Conservation (phyloP, 2,329 filamentous ascomycete species). For the Aspergillus aculeatus region DNA sequence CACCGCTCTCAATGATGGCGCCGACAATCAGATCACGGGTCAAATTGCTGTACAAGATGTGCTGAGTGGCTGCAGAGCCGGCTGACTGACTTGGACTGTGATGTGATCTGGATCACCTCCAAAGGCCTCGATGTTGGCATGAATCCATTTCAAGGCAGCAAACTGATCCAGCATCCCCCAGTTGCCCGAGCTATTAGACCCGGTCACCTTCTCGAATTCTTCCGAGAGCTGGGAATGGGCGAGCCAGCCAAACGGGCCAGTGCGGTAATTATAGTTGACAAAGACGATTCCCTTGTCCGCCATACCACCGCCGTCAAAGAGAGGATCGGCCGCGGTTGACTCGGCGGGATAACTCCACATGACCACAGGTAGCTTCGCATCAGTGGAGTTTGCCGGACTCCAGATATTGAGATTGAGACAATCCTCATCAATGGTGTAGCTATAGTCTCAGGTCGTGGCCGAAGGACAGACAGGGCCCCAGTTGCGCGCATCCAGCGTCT, state of each 20-base stretch:
- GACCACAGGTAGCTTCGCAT: background rate
- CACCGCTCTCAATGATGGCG: conserved; percentile 15
- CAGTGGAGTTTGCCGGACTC: background rate
- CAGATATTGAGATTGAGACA: background rate
- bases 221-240: background rate
- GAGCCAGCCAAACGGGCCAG: background rate
- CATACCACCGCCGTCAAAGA: background rate
- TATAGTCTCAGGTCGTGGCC: background rate
- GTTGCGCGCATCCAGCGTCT: background rate
- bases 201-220: too few relatives aligned
- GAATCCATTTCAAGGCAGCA: conserved; percentile 30
- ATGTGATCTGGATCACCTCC: conserved; percentile 17
- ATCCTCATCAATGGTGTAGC: background rate
- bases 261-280: conserved; percentile 1
- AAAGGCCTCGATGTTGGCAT: conserved; percentile 33
- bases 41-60: conserved; percentile 14
- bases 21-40: conserved; percentile 12
- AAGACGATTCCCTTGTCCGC: background rate
- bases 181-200: conserved; percentile 27
- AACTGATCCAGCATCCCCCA: conserved; percentile 35
- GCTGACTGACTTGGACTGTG: conserved; percentile 23
- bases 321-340: background rate
- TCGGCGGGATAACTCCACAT: background rate
- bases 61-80: conserved; percentile 16
- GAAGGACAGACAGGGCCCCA: background rate